Percentiles rank a stretch among this genome's conserved stretches.
These are phyloP conservation scores for Torulaspora maleeae DNA, from an alignment of 805 yeast genomes.

Conservation along the genomic window DNA sequence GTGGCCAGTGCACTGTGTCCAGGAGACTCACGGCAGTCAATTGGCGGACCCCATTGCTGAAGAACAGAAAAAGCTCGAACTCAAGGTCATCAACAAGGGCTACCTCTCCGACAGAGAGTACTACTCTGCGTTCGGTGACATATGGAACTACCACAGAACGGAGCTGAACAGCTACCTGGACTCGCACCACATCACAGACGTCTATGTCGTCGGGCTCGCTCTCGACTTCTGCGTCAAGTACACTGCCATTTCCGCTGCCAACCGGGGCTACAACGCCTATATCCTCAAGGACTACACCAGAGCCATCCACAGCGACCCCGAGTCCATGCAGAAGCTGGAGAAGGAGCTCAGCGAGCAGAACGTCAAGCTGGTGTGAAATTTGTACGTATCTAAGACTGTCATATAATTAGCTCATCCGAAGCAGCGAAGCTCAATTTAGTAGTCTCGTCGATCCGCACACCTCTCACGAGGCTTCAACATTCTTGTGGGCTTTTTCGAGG, in stretches of 20 bases:
- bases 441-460: not conserved
- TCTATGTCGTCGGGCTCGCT: slow-evolving; percentile 77
- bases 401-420: not conserved
- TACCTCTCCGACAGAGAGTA: slow-evolving; percentile 67
- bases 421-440: not conserved
- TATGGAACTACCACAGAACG: slow-evolving; percentile 68
- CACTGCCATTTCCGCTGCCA: slow-evolving; percentile 66
- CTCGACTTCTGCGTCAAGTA: slow-evolving; percentile 80
- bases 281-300: slow-evolving; percentile 55
- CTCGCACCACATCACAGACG: slow-evolving; percentile 48
- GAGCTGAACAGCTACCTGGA: slow-evolving; percentile 51
- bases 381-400: not conserved
- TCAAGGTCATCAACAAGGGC: slow-evolving; percentile 63
- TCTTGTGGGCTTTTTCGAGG: not conserved
- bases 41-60: slow-evolving; percentile 37
- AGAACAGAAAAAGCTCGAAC: slow-evolving; percentile 34
- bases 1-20: slow-evolving; percentile 94
- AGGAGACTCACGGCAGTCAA: slow-evolving; percentile 60
- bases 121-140: slow-evolving; percentile 81
- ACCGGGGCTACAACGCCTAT: slow-evolving; percentile 56
- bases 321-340: slow-evolving; percentile 16
- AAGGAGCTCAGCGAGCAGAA: slow-evolving; percentile 22
- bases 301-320: slow-evolving; percentile 49
- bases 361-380: slow-evolving; percentile 11
- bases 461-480: not conserved